phyloP scores from a whole-genome alignment of 2,329 filamentous ascomycete species.

The Claviceps pusilla region DNA sequence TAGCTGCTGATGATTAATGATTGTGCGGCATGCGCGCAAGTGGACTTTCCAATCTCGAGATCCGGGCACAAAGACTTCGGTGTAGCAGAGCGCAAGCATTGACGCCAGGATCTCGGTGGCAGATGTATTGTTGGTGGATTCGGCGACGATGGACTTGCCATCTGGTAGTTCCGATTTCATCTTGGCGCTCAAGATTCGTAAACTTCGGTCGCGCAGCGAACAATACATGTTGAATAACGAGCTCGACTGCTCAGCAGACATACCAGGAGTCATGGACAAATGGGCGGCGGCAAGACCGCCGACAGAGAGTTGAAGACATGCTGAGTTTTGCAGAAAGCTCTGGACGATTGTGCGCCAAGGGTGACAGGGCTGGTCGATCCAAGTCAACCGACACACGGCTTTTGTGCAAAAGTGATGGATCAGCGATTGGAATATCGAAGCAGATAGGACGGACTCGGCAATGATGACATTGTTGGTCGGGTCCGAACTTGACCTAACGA shows the following conservation, averaged over 20 bases:
- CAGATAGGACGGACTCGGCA: neutral
- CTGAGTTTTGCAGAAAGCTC: constrained; percentile 5
- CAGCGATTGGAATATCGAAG: constrained; percentile 6
- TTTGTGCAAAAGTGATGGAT: constrained; percentile 9
- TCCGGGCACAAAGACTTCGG: constrained; percentile 5
- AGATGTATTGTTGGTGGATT: neutral
- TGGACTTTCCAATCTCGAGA: constrained; percentile 5
- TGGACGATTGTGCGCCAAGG: constrained; percentile 8
- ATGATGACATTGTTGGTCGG: neutral
- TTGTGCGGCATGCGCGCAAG: constrained; percentile 4
- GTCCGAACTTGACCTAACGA: neutral
- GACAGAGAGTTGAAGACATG: constrained; percentile 8
- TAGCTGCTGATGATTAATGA: constrained; percentile 1
- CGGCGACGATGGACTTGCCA: neutral
- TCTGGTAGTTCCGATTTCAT: neutral
- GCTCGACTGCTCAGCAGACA: neutral
- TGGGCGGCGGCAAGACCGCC: constrained; percentile 5
- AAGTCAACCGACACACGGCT: constrained; percentile 9
- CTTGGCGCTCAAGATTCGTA: constrained; percentile 3
- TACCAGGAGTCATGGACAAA: constrained; percentile 3
- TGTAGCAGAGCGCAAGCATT: constrained; percentile 6
- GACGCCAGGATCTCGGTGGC: constrained; percentile 3
- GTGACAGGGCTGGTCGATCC: constrained; percentile 10
- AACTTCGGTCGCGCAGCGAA: constrained; percentile 1
- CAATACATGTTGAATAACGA: neutral